Conservation (phyloP, 768 basidiomycete genomes). For the Pleurotus cornucopiae region DNA sequence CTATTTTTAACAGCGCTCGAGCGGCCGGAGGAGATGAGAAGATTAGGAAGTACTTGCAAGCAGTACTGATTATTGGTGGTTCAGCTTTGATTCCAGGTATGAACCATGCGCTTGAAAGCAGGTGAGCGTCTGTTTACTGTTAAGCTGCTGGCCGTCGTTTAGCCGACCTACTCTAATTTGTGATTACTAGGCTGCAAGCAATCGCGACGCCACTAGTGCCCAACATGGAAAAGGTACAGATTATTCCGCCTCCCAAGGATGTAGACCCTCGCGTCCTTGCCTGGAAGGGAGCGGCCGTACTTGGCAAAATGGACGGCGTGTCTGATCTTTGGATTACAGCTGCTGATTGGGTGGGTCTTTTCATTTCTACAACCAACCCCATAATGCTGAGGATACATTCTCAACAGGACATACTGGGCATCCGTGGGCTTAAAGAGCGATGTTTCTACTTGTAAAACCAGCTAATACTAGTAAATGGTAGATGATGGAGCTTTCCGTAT, state of each 20-base stretch:
- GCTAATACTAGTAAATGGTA: no score
- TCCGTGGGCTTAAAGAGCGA: constrained; percentile 77
- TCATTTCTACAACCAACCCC: constrained; percentile 2
- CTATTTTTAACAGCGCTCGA: constrained; percentile 89
- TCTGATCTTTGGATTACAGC: constrained; percentile 86
- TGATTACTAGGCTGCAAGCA: constrained; percentile 57
- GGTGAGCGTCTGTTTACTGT: constrained; percentile 37
- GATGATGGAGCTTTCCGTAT: constrained; percentile 9
- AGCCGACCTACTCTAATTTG: background rate
- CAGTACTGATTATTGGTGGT: constrained; percentile 85
- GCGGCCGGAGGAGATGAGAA: constrained; percentile 86
- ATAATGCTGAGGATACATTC: constrained; percentile 2
- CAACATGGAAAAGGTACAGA: constrained; percentile 84
- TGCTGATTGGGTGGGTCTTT: constrained; percentile 75
- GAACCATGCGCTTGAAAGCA: constrained; percentile 82
- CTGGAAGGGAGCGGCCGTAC: constrained; percentile 93
- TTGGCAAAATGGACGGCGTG: constrained; percentile 88
- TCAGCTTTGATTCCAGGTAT: constrained; percentile 77
- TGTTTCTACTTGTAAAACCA: constrained; percentile 66
- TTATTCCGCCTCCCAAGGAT: constrained; percentile 92
- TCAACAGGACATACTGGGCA: constrained; percentile 66
- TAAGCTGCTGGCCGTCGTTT: constrained; percentile 1
- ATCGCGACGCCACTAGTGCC: constrained; percentile 80
- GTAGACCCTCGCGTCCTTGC: constrained; percentile 85
- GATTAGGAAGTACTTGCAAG: constrained; percentile 84